Evolutionary conservation across 805 yeast genomes (phyloP), one percentile per base, ranked within the genome.

Genomic region (Scheffersomyces ergatensis): DNA sequence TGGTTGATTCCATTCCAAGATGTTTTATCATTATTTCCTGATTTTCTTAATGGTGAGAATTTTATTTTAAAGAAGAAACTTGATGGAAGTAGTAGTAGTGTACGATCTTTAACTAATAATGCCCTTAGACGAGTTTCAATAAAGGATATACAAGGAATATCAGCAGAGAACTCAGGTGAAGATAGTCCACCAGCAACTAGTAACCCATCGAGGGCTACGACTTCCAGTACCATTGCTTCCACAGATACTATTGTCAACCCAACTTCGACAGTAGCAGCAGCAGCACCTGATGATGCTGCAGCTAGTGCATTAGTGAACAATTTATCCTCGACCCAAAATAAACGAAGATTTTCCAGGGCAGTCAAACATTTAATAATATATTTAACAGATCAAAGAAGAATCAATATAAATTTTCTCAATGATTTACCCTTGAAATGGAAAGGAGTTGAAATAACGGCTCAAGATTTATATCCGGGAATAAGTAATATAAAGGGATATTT

Each of bases 301-400:
- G 46, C 39, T 15, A 35, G 19, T 14, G 24, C 36, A 13, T 33
- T 33, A 5, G n/a, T 9, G 13, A 9, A 21, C 24, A 21, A 21
- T 21, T 7, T 7, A 7, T 7, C 9, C 9, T 21, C 29, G 5
- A 14, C 17, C 5, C 3, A 46, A 45, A 33, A 49, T 40, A 39
- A 65, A 16, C 36, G 57, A 19, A 55, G 54, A 30, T 68, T 62
- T 50, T 46, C 38, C 36, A 68, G 56, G 25, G 70, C 66, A n/a
- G 71, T 62, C 6, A 66, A 61, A 38, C 62, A 67, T 39, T 53
- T 78, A 24, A 68, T 78, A 4, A 59, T 75, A 1, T 78, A 66
- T 47, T 53, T 78, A 17, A 76, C 82, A 0, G 83, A 78, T 42
- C 74, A 77, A 40, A 58, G 82, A 49, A 54, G 83, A 34, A 72